phyloP scores from a whole-genome alignment of 2,329 filamentous ascomycete genomes.

The Paecilomyces formosus region DNA sequence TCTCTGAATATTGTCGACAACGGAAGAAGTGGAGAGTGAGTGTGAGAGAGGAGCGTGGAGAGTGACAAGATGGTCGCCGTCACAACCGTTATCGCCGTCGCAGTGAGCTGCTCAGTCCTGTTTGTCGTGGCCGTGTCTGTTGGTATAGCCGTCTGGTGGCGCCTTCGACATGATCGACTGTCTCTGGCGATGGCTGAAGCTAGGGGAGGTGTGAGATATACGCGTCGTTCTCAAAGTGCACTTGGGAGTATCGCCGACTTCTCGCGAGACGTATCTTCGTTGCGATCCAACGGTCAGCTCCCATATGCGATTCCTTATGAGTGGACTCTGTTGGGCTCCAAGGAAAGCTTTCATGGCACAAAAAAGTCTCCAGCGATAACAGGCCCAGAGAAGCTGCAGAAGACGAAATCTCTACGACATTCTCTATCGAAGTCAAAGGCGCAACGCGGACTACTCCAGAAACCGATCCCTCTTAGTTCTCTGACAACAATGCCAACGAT shows the following conservation, averaged over 20 bases:
- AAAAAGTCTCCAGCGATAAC: conserved; percentile 9
- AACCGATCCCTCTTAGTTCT: conserved; percentile 19
- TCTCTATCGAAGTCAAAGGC: conserved; percentile 28
- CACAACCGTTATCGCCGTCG: conserved; percentile 26
- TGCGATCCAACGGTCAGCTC: conserved; percentile 25
- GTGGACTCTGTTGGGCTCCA: conserved; percentile 26
- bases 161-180: conserved; percentile 25
- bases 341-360: conserved; percentile 18
- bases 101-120: conserved; percentile 24
- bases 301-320: conserved; percentile 27
- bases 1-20: neutral
- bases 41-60: neutral
- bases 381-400: conserved; percentile 13
- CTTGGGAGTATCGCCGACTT: conserved; percentile 21
- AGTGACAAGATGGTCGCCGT: conserved; percentile 23
- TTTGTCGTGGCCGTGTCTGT: conserved; percentile 25
- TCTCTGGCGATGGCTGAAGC: conserved; percentile 17
- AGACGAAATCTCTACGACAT: conserved; percentile 22
- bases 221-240: conserved; percentile 13
- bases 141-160: conserved; percentile 26
- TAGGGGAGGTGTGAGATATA: conserved; percentile 12
- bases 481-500: conserved; percentile 27
- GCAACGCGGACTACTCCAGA: conserved; percentile 19
- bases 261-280: conserved; percentile 21
- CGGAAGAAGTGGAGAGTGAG: neutral